A percentile compares a stretch with the other conserved stretches of the same genome.
These are phyloP conservation scores for Microbotryum intermedium DNA, from an alignment of 1,284 basidiomycete species.

Conservation along the genomic window DNA sequence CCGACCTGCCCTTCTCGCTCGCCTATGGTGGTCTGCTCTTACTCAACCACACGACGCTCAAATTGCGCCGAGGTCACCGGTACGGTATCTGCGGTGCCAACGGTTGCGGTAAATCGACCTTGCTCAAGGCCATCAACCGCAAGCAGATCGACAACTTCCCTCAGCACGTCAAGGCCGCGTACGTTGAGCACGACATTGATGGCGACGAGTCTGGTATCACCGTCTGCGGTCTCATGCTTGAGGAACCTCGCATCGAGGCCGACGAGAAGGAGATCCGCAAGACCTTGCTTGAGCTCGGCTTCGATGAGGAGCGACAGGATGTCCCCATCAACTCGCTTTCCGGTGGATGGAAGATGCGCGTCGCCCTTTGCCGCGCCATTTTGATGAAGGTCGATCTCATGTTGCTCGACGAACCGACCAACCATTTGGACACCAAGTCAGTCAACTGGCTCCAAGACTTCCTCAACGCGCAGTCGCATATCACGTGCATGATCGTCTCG, in stretches of 20 bases:
- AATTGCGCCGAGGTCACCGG: constrained; percentile 71
- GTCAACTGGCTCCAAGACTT: constrained; percentile 88
- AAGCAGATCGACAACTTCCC: constrained; percentile 39
- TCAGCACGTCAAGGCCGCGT: constrained; percentile 35
- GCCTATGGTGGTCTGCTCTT: constrained; percentile 93
- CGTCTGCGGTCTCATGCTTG: constrained; percentile 34
- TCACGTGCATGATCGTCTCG: constrained; percentile 91
- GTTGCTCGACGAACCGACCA: constrained; percentile 89
- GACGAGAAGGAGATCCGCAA: constrained; percentile 56
- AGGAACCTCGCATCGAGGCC: constrained; percentile 35
- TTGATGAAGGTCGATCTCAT: constrained; percentile 90
- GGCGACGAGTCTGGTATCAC: constrained; percentile 35
- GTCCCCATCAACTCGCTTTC: constrained; percentile 84
- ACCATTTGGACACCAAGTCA: constrained; percentile 83
- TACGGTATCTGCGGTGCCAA: constrained; percentile 96
- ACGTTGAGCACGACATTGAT: constrained; percentile 40
- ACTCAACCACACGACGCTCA: constrained; percentile 88
- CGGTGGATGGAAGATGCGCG: constrained; percentile 95
- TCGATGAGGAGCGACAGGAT: constrained; percentile 75
- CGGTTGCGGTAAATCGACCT: constrained; percentile 91
- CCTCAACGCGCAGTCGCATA: constrained; percentile 64
- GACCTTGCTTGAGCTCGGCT: constrained; percentile 79
- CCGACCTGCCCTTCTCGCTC: constrained; percentile 87
- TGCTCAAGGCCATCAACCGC: constrained; percentile 76
- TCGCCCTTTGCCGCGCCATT: constrained; percentile 60